Base-by-base conservation (phyloP, 2,329 filamentous ascomycete species). In the Capronia epimyces region DNA sequence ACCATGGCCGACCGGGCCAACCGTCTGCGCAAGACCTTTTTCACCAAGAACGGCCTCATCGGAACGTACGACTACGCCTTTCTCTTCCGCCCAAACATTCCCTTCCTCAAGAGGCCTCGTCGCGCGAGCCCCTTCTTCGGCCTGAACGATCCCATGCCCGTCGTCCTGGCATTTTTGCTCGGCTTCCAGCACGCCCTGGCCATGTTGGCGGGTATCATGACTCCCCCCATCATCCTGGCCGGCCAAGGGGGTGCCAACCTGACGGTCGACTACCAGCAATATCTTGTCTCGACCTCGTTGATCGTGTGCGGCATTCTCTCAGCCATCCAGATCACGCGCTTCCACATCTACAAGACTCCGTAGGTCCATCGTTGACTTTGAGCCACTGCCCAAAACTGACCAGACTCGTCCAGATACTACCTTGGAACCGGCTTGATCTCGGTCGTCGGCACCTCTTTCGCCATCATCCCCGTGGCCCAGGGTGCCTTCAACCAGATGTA, bases 21-120 rank as follows among this genome's bases (percentile, higher is more conserved):
- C 21, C 18, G 40, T n/a, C 24, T 64, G 15, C 64, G 68, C 40
- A 61, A 64, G 37, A 25, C 66, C 12, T 68, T 74, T 48, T 71
- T 69, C 8, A 75, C 72, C 18, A 70, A 63, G 55, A 78, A 89
- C 1, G 90, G 90, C 10, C 76, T 95, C 21, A 69, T 96, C 49
- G 90, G 90, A 56, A 77, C 82, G 62, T 96, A 96, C 69, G 86
- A 96, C 75, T 96, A 96, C 77, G 86, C 68, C 29, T 93, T 89
- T 64, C 82, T 96, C 34, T 95, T 96, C 75, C 81, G 74, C 18
- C 87, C 78, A 1, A 89, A 87, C 60, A 69, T 95, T 18, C 90
- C 90, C 0, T 95, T 95, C 68, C 82, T 93, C 75, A 82, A 79
- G 64, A 81, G 79, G 66, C 62, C 71, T 7, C 72, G 71, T 13